Base-by-base conservation (phyloP, 768 basidiomycete genomes). In the Neoboletus subvelutipes region DNA sequence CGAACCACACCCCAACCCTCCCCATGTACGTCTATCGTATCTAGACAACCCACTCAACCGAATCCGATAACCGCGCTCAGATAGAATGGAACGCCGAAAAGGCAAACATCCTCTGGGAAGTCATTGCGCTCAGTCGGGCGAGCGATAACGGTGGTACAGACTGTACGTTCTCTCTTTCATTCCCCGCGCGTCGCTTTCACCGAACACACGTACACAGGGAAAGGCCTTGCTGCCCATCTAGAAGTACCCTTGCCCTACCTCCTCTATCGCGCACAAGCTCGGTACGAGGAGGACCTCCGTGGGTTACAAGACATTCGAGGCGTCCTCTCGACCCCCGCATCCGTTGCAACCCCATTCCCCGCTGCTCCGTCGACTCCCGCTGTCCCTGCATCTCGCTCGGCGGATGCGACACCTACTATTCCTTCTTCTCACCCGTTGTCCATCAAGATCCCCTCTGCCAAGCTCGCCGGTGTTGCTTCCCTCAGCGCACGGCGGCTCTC, bases 71-170 rank as follows among this genome's bases (percentile, higher is more conserved):
- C 56, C 54, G 18, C 28, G 37, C 50, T 36, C 65, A 93, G 91
- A 86, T 94, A 70, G 86, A 89, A 76, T 94, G 92, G 92, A 90
- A 81, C 42, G 62, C 82, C 9, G 89, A 92, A 56, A 94, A 93
- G 70, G 92, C 92, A 45, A 86, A 87, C 59, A 83, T 90, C 7
- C 76, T 94, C 9, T 94, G 92, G 92, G 90, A 91, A 71, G 88
- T 90, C 43, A 92, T 94, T 59, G 86, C 90, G 52, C 80, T 83
- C 63, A 90, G 89, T 34, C 80, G 90, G 53, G 80, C 85, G 6
- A 83, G 80, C 29, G 88, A 91, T 59, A 85, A 84, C 52, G 81
- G 83, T 18, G 88, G 83, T 40, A 84, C 89, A 37, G 91, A 94
- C 71, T 94, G 92, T 92, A 66, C 75, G 87, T 79, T 11, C 20